Base-by-base conservation (phyloP, 2,329 filamentous ascomycete genomes). In the Colletotrichum falcatum region DNA sequence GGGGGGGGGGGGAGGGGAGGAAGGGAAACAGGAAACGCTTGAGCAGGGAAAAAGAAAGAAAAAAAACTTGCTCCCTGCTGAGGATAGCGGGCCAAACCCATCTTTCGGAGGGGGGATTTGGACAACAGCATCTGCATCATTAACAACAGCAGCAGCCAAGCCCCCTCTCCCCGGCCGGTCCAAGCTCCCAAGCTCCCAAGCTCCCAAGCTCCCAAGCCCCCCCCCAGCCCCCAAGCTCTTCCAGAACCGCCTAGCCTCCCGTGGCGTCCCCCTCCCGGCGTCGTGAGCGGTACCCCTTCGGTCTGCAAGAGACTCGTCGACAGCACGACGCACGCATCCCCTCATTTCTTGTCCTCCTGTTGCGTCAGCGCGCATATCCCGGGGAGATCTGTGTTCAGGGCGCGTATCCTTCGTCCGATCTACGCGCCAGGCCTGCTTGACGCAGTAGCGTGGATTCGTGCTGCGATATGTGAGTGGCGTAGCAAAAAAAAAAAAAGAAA, bases 291-390 rank as follows among this genome's bases (percentile, higher is more conserved):
- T 42, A 28, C 28, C 12, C 30, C 30, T 33, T 42, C 28, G 18
- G 18, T 20, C n/a, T 18, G 16, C 42, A 12, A 20, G 20, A 28
- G 16, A 37, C 20, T 11, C 46, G 30, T n/a, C n/a, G n/a, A n/a
- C n/a, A n/a, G 20, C 6, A 28, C 44, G 53, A 2, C 14, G 37
- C 8, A n/a, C 26, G 28, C 30, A 26, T 5, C 35, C 16, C 12
- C 42, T 20, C 26, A n/a, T 44, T 8, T 44, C 20, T 46, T 9
- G n/a, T 7, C 11, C 8, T 46, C 9, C 7, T 11, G 3, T 23
- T 64, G 51, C 65, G 60, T 68, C 65, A 68, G 65, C 65, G 44
- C 61, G 53, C 60, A 68, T 68, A 61, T 60, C 63, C 51, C 53
- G 20, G 23, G 35, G 44, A n/a, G n/a, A n/a, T n/a, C 39, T 11